Base-by-base conservation (phyloP, 176 grass and related monocot genomes). In the Panicum miliaceum region DNA sequence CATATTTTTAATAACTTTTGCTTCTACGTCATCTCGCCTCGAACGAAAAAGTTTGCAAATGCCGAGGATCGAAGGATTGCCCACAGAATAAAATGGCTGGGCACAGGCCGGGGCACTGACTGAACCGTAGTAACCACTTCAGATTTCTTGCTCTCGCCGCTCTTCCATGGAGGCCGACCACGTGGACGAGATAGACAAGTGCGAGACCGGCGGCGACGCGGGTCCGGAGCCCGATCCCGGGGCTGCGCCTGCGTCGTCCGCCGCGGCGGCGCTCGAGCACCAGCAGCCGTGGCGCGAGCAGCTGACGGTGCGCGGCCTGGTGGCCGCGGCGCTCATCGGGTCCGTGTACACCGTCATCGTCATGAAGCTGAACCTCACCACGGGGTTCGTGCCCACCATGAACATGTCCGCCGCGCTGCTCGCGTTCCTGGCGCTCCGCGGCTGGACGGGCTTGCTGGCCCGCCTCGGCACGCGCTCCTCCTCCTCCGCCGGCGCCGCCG, bases 341-440 rank as follows among this genome's bases (percentile, higher is more conserved):
- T 70, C 88, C 42, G 83, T 97, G 75, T 90, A 92, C 91, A 94
- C 89, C 78, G 94, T 97, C 63, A 92, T 94, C 47, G 80, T 97
- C 23, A 90, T 97, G 89, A 97, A 97, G 76, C 81, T 97, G 50
- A 91, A 87, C 58, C 89, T 97, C 48, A 94, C 91, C 34, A 94
- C 91, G 19, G 94, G 94, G 0, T 88, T 94, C 59, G 88, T 97
- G 2, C 94, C 94, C 56, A 94, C 94, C 2, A 87, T 97, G 74
- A 97, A 97, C 51, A 91, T 94, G 65, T 97, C 94, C 19, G 91
- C 94, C 45, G 94, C 94, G 42, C 90, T 97, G 76, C 81, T 97
- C 58, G 89, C 94, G 34, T 97, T 97, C 82, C 89, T 97, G 47
- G 73, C 91, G 63, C 91, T 97, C 71, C 79, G 91, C 47, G 82